Base-by-base conservation (phyloP, 768 basidiomycete species). In the Scleroderma citrinum region DNA sequence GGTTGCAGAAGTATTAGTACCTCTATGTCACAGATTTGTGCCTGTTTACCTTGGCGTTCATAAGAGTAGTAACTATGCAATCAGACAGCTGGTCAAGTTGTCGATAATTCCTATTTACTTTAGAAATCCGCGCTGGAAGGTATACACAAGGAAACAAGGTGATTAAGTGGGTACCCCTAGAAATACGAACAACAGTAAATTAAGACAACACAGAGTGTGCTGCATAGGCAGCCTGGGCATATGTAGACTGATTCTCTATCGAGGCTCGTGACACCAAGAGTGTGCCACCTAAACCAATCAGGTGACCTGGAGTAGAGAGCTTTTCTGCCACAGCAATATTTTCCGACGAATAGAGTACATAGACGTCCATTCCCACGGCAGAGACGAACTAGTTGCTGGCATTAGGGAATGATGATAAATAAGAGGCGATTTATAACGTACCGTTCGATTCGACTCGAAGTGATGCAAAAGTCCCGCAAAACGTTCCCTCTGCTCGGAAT, bases 201-300 rank as follows among this genome's bases (percentile, higher is more conserved):
- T 24, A 21, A 3, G 10, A 16, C 56, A 42, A 56, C 36, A 56
- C 32, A 44, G 58, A 41, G 13, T 48, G 48, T 51, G 67, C 58
- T 56, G 53, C 29, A 63, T 63, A 64, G n/a, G 75, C 70, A 29
- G 76, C 76, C 42, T 80, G 72, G 21, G 77, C 77, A 65, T 85
- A 87, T 1, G 69, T 78, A n/a, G 73, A 71, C 42, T 74, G 71
- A 53, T 85, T 74, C 54, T 78, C 78, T 40, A 87, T 77, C n/a
- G 66, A 64, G 5, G 85, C 77, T 48, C 75, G 73, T 14, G 76
- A 68, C 30, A 83, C 71, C n/a, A 86, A 59, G 17, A 82, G 63
- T 40, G 70, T 72, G 16, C 64, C 69, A 7, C 71, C 61, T 16
- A 71, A 64, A 20, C 73, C 74, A 35, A 74, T 64, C 6, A 83